Evolutionary conservation across 768 basidiomycete species (phyloP).

Genomic region (Boletales sp.): DNA sequence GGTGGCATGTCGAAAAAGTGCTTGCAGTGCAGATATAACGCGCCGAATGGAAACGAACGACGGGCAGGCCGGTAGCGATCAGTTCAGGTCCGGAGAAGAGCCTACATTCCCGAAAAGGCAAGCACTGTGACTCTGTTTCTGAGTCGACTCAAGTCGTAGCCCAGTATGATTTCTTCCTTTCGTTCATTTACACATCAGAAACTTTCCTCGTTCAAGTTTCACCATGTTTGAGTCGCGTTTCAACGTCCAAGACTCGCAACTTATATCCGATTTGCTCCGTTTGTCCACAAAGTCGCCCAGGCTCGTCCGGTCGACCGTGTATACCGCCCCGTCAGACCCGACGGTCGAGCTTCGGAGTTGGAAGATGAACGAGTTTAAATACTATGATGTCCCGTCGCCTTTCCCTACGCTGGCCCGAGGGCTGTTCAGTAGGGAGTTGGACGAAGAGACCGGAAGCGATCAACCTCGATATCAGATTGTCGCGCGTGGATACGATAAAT

Average conservation of each 20-base stretch:
- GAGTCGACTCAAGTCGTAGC: too few species aligned
- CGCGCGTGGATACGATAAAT: constrained; percentile 94
- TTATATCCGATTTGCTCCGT: constrained; percentile 51
- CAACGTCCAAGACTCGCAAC: constrained; percentile 49
- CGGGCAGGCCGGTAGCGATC: too few species aligned
- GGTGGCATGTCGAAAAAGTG: too few species aligned
- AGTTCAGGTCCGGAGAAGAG: too few species aligned
- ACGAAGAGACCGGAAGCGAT: constrained; percentile 27
- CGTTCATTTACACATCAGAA: too few species aligned
- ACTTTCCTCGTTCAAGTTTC: background rate
- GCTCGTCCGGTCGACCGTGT: constrained; percentile 58
- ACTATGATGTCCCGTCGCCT: constrained; percentile 82
- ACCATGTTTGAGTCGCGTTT: constrained; percentile 23
- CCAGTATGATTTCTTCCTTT: too few species aligned
- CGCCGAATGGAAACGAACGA: too few species aligned
- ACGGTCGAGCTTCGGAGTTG: constrained; percentile 67
- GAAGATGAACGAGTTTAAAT: constrained; percentile 99
- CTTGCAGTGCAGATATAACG: too few species aligned
- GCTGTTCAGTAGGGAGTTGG: constrained; percentile 65
- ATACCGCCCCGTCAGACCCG: constrained; percentile 56
- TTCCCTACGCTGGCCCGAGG: constrained; percentile 96
- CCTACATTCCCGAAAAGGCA: too few species aligned
- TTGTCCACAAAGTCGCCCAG: constrained; percentile 57
- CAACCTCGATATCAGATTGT: constrained; percentile 60
- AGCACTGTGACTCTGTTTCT: too few species aligned